Evolutionary conservation across 2,329 filamentous ascomycete genomes (phyloP).

Genomic region (Paracoccidioides brasiliensis): DNA sequence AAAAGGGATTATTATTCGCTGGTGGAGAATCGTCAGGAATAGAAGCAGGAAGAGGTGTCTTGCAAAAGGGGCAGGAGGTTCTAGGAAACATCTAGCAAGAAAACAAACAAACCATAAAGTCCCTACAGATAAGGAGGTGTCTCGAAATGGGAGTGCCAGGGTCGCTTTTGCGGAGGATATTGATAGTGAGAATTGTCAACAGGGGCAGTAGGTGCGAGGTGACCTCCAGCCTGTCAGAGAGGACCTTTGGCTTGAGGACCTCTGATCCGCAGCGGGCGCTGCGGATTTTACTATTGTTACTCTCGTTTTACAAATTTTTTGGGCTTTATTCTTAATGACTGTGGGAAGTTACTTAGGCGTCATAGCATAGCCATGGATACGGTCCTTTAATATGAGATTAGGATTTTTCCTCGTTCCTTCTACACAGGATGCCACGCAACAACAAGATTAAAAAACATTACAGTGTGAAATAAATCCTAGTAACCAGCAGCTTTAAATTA

Average conservation of each 20-base stretch:
- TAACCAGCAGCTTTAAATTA: not conserved
- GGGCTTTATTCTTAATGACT: not conserved
- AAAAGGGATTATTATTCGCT: constrained; percentile 21
- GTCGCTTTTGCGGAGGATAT: not conserved
- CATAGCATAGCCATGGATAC: not conserved
- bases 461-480: not conserved
- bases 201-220: not conserved
- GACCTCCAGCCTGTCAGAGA: not conserved
- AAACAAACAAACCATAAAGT: not conserved
- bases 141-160: not conserved
- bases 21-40: constrained; percentile 20
- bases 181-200: not conserved
- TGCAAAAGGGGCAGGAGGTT: not conserved
- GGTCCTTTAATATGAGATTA: not conserved
- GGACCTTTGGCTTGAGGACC: not conserved
- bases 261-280: not conserved
- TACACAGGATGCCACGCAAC: not conserved
- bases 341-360: not conserved
- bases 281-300: not conserved
- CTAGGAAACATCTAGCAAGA: not conserved
- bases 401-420: not conserved
- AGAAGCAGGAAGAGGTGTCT: constrained; percentile 6
- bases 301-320: not conserved
- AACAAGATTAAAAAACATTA: not conserved
- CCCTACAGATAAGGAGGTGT: not conserved